Evolutionary conservation across 192 early-diverging fungal genomes (phyloP).

Genomic region (Rhizophagus clarus): DNA sequence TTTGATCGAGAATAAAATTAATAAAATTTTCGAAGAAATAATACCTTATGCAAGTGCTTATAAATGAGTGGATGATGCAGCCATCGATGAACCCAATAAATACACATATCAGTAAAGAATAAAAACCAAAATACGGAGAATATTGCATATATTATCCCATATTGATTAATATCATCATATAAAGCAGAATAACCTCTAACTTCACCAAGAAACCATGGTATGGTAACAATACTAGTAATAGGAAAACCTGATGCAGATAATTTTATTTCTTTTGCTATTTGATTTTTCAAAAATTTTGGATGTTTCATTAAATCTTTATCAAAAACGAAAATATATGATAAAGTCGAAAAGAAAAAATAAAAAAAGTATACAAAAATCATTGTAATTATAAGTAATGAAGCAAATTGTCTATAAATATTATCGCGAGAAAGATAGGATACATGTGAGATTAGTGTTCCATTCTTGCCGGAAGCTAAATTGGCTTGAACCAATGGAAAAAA

Average conservation of each 20-base stretch:
- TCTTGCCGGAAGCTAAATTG: neutral
- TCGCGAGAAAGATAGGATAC: constrained; percentile 47
- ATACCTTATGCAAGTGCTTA: constrained; percentile 83
- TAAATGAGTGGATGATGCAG: constrained; percentile 92
- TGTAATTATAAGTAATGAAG: constrained; percentile 74
- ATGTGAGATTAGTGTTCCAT: neutral
- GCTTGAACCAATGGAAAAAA: neutral
- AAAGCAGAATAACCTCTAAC: constrained; percentile 85
- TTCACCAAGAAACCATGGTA: constrained; percentile 92
- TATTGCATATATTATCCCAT: constrained; percentile 76
- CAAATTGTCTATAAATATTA: constrained; percentile 68
- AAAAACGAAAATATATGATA: constrained; percentile 86
- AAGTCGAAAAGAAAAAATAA: constrained; percentile 76
- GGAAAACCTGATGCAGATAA: constrained; percentile 81
- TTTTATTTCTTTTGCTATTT: constrained; percentile 84
- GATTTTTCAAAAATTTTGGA: constrained; percentile 90
- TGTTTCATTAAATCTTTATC: constrained; percentile 90
- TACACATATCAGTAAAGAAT: constrained; percentile 89
- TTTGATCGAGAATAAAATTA: no score
- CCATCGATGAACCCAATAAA: constrained; percentile 97
- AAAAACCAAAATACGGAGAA: constrained; percentile 75
- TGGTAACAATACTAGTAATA: constrained; percentile 77
- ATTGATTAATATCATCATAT: constrained; percentile 59
- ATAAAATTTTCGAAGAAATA: neutral
- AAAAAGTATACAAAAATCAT: constrained; percentile 74